phyloP scores from a whole-genome alignment of 768 basidiomycete species.

The Cystofilobasidium capitatum region DNA sequence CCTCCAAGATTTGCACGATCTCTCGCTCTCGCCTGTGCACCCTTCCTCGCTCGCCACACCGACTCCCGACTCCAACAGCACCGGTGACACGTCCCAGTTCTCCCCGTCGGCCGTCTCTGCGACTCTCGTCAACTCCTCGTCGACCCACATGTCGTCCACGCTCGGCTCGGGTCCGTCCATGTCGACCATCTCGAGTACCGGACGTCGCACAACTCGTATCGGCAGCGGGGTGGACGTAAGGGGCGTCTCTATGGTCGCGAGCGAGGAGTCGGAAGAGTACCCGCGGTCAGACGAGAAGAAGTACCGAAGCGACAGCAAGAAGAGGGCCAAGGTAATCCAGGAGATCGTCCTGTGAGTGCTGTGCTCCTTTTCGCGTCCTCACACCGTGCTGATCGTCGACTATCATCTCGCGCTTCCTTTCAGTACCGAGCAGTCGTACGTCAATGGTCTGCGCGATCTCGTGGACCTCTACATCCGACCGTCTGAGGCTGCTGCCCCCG shows the following conservation, averaged over 20 bases:
- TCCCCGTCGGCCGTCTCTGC: neutral
- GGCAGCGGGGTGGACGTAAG: neutral
- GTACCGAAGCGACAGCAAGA: conserved; percentile 81
- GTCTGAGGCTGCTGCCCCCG: conserved; percentile 58
- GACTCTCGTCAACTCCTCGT: neutral
- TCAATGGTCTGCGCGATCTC: conserved; percentile 84
- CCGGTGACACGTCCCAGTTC: neutral
- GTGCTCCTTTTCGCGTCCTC: conserved; percentile 21
- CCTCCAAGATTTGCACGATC: conserved; percentile 86
- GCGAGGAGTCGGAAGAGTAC: conserved; percentile 19
- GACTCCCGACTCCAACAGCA: neutral
- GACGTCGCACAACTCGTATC: neutral
- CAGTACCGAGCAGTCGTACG: conserved; percentile 86
- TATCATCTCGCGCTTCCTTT: neutral
- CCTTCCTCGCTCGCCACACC: neutral
- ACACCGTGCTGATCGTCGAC: too few relatives aligned
- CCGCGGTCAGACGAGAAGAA: conserved; percentile 45
- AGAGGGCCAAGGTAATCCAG: conserved; percentile 69
- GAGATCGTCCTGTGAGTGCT: conserved; percentile 79
- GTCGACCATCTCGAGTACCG: neutral
- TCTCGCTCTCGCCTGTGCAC: conserved; percentile 52
- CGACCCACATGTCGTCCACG: neutral
- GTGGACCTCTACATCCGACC: conserved; percentile 92
- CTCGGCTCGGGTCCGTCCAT: conserved; percentile 1
- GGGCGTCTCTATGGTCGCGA: conserved; percentile 3